Percentiles rank a stretch among this genome's conserved stretches.
Evolutionary conservation across 768 basidiomycete genomes (phyloP).

Genomic region (Mycena vulgaris): DNA sequence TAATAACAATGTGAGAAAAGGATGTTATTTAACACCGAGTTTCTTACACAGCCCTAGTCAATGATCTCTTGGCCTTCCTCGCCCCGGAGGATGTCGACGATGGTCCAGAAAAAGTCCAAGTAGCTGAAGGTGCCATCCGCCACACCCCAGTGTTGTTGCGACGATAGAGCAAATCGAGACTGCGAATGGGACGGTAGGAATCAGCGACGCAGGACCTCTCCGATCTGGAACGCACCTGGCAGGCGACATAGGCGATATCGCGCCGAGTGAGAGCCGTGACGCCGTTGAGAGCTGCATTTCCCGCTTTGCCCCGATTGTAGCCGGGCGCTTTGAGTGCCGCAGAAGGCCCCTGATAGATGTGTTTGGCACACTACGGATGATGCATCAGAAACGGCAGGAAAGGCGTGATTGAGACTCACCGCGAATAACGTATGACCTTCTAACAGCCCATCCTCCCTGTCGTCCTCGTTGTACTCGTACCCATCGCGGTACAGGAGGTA

Average conservation of each 20-base stretch:
- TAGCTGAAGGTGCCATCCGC: neutral
- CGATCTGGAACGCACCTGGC: neutral
- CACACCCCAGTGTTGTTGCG: neutral
- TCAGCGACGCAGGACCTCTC: neutral
- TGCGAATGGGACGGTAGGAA: neutral
- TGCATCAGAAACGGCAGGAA: neutral
- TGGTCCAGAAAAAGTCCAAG: conserved; percentile 8
- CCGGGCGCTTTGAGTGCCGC: neutral
- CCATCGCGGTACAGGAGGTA: conserved; percentile 4
- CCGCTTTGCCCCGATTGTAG: neutral
- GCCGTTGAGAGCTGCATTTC: conserved; percentile 14
- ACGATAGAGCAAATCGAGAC: conserved; percentile 2
- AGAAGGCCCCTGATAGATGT: conserved; percentile 1
- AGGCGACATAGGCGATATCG: conserved; percentile 13
- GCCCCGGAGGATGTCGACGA: conserved; percentile 1
- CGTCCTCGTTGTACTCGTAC: neutral
- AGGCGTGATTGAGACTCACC: neutral
- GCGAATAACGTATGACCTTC: neutral
- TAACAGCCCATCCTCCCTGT: neutral
- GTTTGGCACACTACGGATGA: neutral
- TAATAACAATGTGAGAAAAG: too few species aligned
- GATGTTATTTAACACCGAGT: too few species aligned
- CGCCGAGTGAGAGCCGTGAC: neutral
- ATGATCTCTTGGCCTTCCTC: conserved; percentile 23
- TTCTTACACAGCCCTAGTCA: too few species aligned